These are phyloP conservation scores for Yamadazyma sp. DNA, from an alignment of 805 yeast species.

Conservation along the genomic window DNA sequence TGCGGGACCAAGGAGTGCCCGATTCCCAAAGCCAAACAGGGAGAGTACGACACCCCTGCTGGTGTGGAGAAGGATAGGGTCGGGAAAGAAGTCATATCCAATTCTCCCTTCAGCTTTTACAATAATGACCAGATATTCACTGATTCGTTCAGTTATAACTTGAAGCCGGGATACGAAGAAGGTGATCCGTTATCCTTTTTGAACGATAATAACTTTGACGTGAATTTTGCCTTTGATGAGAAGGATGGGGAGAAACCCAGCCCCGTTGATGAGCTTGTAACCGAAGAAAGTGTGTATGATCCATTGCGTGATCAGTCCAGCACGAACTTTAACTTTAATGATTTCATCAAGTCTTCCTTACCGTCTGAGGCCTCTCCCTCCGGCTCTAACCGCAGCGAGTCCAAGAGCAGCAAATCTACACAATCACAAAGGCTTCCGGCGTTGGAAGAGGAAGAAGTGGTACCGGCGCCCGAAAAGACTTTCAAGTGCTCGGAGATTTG, in stretches of 20 bases:
- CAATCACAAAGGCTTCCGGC: constrained; percentile 6
- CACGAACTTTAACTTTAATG: constrained; percentile 38
- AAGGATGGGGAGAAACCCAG: constrained; percentile 23
- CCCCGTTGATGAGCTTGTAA: constrained; percentile 44
- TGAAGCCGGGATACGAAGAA: constrained; percentile 13
- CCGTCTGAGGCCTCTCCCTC: constrained; percentile 21
- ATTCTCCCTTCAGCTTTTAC: constrained; percentile 12
- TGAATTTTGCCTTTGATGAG: constrained; percentile 49
- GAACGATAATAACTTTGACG: constrained; percentile 52
- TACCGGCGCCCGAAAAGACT: constrained; percentile 65
- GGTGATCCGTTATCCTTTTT: constrained; percentile 48
- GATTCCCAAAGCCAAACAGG: constrained; percentile 48
- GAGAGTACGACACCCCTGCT: not conserved
- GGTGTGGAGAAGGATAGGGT: not conserved
- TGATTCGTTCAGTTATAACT: constrained; percentile 17
- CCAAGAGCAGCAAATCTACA: not conserved
- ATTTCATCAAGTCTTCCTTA: constrained; percentile 33
- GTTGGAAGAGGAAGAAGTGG: constrained; percentile 39
- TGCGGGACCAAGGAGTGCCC: constrained; percentile 79
- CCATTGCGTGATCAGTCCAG: constrained; percentile 41
- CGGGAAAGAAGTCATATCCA: not conserved
- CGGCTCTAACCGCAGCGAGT: not conserved
- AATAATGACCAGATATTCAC: constrained; percentile 11
- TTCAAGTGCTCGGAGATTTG: constrained; percentile 87
- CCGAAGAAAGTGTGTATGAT: constrained; percentile 59